Evolutionary conservation across 1,139 yeast species (phyloP).

Genomic region (Debaryomyces coudertii): DNA sequence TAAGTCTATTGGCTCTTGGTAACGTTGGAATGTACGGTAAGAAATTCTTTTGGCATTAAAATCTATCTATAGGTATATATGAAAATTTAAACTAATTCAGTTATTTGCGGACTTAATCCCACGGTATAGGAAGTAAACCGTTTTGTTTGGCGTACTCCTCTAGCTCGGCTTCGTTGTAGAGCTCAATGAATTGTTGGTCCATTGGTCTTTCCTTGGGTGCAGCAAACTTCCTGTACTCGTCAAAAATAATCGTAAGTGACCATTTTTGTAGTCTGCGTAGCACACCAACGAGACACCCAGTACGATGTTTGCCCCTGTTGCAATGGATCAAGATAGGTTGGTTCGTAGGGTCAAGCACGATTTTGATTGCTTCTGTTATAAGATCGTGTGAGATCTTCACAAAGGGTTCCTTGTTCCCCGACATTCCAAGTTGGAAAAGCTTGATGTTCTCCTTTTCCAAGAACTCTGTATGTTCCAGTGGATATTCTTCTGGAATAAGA

Average conservation of each 20-base stretch:
- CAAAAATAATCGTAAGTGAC: conserved; percentile 92
- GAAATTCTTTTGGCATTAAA: conserved; percentile 56
- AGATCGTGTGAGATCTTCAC: conserved; percentile 79
- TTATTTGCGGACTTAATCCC: conserved; percentile 43
- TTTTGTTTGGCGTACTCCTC: conserved; percentile 52
- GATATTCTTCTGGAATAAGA: conserved; percentile 89
- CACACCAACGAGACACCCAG: conserved; percentile 95
- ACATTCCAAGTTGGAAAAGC: conserved; percentile 86
- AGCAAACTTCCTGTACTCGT: conserved; percentile 91
- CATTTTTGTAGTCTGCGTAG: conserved; percentile 84
- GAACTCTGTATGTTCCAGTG: conserved; percentile 71
- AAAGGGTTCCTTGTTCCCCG: conserved; percentile 95
- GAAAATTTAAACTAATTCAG: neutral
- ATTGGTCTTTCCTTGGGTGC: conserved; percentile 93
- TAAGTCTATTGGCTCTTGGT: conserved; percentile 61
- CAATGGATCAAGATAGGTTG: conserved; percentile 94
- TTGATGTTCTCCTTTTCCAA: conserved; percentile 61
- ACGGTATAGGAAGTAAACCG: conserved; percentile 66
- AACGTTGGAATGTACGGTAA: conserved; percentile 72
- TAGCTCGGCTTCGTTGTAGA: conserved; percentile 71
- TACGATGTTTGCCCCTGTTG: conserved; percentile 93
- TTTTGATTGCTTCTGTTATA: conserved; percentile 78
- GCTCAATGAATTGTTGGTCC: conserved; percentile 93
- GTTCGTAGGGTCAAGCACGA: conserved; percentile 79
- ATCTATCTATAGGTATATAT: conserved; percentile 8